A percentile compares a stretch with the other conserved stretches of the same genome.
Conservation (phyloP, 805 yeast species). For the Helenozyma baotianmanensis region DNA sequence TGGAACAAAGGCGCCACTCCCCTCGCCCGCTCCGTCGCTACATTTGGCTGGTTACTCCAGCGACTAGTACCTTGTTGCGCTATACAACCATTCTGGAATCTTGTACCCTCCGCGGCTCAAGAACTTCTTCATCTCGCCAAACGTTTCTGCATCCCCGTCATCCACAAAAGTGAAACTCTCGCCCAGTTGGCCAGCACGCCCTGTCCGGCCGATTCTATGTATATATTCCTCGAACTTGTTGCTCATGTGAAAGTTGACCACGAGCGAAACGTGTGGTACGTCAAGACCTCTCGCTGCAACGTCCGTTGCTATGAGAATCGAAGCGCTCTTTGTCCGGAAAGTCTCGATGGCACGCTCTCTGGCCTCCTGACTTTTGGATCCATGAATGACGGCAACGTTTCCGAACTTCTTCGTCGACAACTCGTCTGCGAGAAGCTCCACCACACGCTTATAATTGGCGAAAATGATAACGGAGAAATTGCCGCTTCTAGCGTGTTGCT, state of each 20-base stretch:
- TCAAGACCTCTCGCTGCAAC: slow-evolving; percentile 96
- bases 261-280: slow-evolving; percentile 80
- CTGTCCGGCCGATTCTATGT: slow-evolving; percentile 95
- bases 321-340: slow-evolving; percentile 51
- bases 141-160: slow-evolving; percentile 48
- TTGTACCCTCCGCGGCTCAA: slow-evolving; percentile 32
- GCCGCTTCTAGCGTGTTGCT: slow-evolving; percentile 38
- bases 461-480: slow-evolving; percentile 59
- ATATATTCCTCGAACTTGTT: slow-evolving; percentile 75
- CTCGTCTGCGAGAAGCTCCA: slow-evolving; percentile 59
- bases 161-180: slow-evolving; percentile 69
- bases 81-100: slow-evolving; percentile 25
- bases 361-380: slow-evolving; percentile 78
- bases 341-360: slow-evolving; percentile 72
- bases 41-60: neutral
- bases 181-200: slow-evolving; percentile 86
- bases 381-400: slow-evolving; percentile 66
- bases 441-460: slow-evolving; percentile 69
- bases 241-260: slow-evolving; percentile 83
- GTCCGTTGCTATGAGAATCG: slow-evolving; percentile 83
- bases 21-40: no score
- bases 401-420: slow-evolving; percentile 38
- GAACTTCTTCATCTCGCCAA: slow-evolving; percentile 48
- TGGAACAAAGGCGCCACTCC: no score
- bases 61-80: neutral